A percentile compares a stretch with the other conserved stretches of the same genome.
phyloP scores from a whole-genome alignment of 495 filamentous ascomycete species.

The Aspergillus baeticus region DNA sequence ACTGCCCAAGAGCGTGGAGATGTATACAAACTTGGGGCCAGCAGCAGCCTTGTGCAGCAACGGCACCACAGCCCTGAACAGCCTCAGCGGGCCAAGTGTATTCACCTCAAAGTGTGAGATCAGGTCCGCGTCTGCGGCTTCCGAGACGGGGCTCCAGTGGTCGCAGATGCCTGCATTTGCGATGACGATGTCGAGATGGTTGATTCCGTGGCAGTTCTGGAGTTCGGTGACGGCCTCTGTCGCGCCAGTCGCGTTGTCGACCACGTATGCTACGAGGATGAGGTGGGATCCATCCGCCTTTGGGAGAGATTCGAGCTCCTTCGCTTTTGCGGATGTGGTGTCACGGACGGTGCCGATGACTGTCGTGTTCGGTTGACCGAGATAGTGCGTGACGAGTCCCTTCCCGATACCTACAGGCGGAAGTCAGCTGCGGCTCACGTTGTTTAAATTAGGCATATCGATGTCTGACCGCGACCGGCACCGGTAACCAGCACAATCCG shows the following conservation, averaged over 20 bases:
- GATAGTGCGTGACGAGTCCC: conserved; percentile 34
- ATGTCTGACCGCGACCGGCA: conserved; percentile 21
- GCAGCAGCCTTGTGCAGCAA: conserved; percentile 26
- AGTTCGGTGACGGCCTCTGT: conserved; percentile 4
- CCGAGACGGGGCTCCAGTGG: conserved; percentile 18
- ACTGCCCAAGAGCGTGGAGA: conserved; percentile 30
- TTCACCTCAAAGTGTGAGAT: conserved; percentile 40
- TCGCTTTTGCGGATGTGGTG: conserved; percentile 11
- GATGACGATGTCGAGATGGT: conserved; percentile 46
- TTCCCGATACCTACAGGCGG: conserved; percentile 43
- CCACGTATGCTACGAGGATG: conserved; percentile 36
- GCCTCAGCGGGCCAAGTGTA: conserved; percentile 30
- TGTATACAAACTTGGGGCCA: conserved; percentile 34
- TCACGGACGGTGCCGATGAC: conserved; percentile 47
- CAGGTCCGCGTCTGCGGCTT: conserved; percentile 29
- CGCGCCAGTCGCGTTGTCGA: conserved; percentile 26
- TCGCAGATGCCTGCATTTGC: conserved; percentile 47
- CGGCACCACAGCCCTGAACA: conserved; percentile 35
- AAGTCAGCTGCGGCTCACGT: neutral
- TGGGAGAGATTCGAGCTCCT: conserved; percentile 22
- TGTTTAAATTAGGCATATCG: neutral
- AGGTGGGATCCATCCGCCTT: conserved; percentile 28
- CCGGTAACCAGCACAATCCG: conserved; percentile 21
- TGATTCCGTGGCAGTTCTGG: conserved; percentile 13
- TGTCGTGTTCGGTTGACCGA: conserved; percentile 38